A percentile compares a stretch with the other conserved stretches of the same genome.
Evolutionary conservation across 768 basidiomycete genomes (phyloP).

Genomic region (Trametes villosa): DNA sequence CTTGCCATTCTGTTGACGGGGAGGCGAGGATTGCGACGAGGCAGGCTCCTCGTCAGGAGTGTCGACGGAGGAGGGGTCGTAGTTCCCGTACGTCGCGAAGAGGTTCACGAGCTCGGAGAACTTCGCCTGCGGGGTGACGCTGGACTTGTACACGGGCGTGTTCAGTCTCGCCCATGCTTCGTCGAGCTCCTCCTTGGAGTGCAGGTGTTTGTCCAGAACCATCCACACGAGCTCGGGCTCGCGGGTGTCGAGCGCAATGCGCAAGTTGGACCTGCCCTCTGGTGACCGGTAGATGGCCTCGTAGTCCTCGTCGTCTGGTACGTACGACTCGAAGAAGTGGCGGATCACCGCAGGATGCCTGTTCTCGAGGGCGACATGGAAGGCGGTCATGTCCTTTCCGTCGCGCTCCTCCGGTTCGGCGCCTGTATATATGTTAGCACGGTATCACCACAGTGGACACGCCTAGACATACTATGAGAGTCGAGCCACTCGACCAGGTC

Average conservation of each 20-base stretch:
- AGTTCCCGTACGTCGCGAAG: slow-evolving; percentile 53
- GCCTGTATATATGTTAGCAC: slow-evolving; percentile 43
- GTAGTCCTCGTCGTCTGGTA: slow-evolving; percentile 57
- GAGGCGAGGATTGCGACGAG: neutral
- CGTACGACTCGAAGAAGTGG: slow-evolving; percentile 65
- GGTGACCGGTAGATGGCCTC: slow-evolving; percentile 52
- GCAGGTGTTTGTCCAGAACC: slow-evolving; percentile 62
- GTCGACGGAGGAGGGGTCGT: slow-evolving; percentile 36
- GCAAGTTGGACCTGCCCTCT: slow-evolving; percentile 49
- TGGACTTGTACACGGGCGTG: slow-evolving; percentile 22
- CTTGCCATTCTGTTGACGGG: slow-evolving; percentile 3
- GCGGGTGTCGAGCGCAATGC: slow-evolving; percentile 59
- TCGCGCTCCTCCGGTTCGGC: slow-evolving; percentile 76
- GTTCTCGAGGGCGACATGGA: slow-evolving; percentile 63
- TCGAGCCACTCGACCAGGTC: slow-evolving; percentile 72
- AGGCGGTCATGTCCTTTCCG: slow-evolving; percentile 58
- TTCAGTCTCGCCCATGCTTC: slow-evolving; percentile 55
- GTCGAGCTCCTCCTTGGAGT: slow-evolving; percentile 51
- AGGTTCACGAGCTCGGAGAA: slow-evolving; percentile 56
- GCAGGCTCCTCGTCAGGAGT: slow-evolving; percentile 34
- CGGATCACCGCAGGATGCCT: slow-evolving; percentile 57
- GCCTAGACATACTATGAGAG: slow-evolving; percentile 59
- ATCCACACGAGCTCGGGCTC: slow-evolving; percentile 69
- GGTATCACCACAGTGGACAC: slow-evolving; percentile 21
- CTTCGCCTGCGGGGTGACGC: slow-evolving; percentile 33